Evolutionary conservation across 169 alveolate species (phyloP), one percentile per base, ranked within the genome.

Genomic region (Cryptosporidium canis): DNA sequence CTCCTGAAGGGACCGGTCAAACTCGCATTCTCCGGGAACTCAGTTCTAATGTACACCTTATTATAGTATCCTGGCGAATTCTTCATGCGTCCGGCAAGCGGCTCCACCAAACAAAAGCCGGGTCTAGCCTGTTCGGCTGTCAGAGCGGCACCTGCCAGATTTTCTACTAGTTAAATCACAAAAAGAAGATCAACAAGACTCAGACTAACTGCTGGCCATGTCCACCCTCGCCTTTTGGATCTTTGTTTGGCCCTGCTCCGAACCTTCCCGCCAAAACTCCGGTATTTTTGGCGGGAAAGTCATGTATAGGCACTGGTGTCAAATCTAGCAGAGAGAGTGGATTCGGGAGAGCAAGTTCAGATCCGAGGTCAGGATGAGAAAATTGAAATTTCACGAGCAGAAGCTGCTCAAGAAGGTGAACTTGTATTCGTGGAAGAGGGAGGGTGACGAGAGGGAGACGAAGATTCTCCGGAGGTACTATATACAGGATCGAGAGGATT

Each of bases 401-500:
- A 98, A 97, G 91, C 92, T 98, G 43, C 92, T 97, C 64, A 97
- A 97, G 93, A 97, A 97, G 93, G 98, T 96, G 33, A 98, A 98
- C 93, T 95, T 97, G 43, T 96, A 94, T 87, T 97, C 96, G 85
- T 98, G 99, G 99, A 98, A 97, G 90, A 95, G 95, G 47, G 98
- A 96, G 31, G 93, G 93, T 24, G 93, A 94, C 53, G 94, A 96
- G 77, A 91, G 98, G 47, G 99, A 97, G 91, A 94, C 97, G 21
- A 93, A 94, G 77, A 94, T 98, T n/a, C 72, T 97, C 82, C 92
- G 98, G 64, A 94, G 96, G 90, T 98, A 97, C 92, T 96, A 95
- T 92, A 93, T 98, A n/a, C 98, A 97, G 93, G 96, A 97, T 72
- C 95, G 99, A 67, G 99, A 97, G 91, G 99, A 98, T 91, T 96